Percentiles rank a stretch among this genome's conserved stretches.
phyloP scores from a whole-genome alignment of 768 basidiomycete species.

The Pisolithus marmoratus region DNA sequence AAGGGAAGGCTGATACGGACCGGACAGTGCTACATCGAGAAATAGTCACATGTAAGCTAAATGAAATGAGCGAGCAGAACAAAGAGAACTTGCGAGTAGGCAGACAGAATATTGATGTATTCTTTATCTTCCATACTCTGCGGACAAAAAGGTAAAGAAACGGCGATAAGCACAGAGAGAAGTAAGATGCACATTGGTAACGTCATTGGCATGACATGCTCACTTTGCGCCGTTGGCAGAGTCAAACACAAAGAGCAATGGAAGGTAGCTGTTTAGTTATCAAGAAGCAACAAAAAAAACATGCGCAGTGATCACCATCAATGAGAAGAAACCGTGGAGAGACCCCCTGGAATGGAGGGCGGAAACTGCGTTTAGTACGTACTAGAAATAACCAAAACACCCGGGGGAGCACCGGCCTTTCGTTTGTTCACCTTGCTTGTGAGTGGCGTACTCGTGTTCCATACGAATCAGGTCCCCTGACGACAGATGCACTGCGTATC shows the following conservation, averaged over 20 bases:
- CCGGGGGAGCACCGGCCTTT: conserved; percentile 3
- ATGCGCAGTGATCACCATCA: conserved; percentile 16
- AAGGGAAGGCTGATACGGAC: conserved; percentile 30
- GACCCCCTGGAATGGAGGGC: not conserved
- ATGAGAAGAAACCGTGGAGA: conserved; percentile 11
- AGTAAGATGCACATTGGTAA: not conserved
- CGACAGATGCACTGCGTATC: conserved; percentile 28
- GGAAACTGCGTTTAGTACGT: not conserved
- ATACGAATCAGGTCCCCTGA: conserved; percentile 69
- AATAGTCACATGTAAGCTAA: conserved; percentile 2
- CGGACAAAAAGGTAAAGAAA: not conserved
- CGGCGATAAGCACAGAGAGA: not conserved
- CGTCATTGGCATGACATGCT: conserved; percentile 39
- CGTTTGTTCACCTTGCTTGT: conserved; percentile 61
- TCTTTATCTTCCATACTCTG: conserved; percentile 89
- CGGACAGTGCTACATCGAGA: conserved; percentile 59
- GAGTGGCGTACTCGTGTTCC: conserved; percentile 79
- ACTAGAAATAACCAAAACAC: too few relatives aligned
- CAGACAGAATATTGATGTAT: conserved; percentile 98
- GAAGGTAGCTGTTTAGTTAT: conserved; percentile 71
- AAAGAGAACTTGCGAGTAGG: conserved; percentile 73
- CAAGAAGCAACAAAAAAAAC: not conserved
- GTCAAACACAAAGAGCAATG: conserved; percentile 91
- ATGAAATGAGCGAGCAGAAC: conserved; percentile 1
- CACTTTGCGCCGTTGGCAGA: conserved; percentile 84